Conservation (phyloP, 768 basidiomycete genomes). For the Trametes sanguinea region DNA sequence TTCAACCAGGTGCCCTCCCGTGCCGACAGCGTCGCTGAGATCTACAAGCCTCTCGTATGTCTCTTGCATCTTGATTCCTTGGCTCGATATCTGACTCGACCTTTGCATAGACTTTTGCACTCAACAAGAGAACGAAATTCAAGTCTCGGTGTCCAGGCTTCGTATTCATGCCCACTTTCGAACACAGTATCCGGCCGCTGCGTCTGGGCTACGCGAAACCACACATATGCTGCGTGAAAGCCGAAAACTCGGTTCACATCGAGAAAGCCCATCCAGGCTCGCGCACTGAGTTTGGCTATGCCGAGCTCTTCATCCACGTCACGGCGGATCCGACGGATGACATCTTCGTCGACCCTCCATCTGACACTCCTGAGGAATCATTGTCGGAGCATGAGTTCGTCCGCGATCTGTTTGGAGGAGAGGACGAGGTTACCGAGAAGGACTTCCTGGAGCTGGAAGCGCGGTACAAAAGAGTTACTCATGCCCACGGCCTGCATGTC, state of each 20-base stretch:
- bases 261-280: not conserved
- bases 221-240: conserved; percentile 2
- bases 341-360: conserved; percentile 12
- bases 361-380: not conserved
- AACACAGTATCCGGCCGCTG: not conserved
- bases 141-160: conserved; percentile 13
- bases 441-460: not conserved
- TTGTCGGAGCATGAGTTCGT: not conserved
- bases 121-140: not conserved
- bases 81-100: not conserved
- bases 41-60: conserved; percentile 2
- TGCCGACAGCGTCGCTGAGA: not conserved
- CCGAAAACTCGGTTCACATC: not conserved
- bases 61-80: not conserved
- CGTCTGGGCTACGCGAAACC: conserved; percentile 6
- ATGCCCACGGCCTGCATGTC: not conserved
- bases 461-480: not conserved
- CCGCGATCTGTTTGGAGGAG: not conserved
- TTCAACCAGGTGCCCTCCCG: not conserved
- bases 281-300: conserved; percentile 1
- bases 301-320: conserved; percentile 20
- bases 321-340: not conserved
- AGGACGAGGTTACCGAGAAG: not conserved
- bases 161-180: not conserved
- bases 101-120: conserved; percentile 23